A percentile compares a stretch with the other conserved stretches of the same genome.
Conservation (phyloP, 2,329 filamentous ascomycete genomes). For the Fusarium sp. region DNA sequence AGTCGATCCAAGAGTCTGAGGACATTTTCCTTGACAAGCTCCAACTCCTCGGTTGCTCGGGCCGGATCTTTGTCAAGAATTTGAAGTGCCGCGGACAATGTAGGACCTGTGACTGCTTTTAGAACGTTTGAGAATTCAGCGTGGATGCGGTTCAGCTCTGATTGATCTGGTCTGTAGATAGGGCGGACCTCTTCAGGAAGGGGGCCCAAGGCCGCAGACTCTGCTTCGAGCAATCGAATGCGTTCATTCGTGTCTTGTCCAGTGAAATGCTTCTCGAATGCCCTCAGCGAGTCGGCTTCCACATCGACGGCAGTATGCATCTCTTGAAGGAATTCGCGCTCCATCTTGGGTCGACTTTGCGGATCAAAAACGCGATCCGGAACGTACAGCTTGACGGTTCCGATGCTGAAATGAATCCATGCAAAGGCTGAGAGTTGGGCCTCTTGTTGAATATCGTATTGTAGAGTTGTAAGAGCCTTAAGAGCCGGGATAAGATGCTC, state of each 20-base stretch:
- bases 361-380: constrained; percentile 90
- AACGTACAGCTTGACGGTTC: constrained; percentile 81
- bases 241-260: constrained; percentile 75
- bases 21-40: constrained; percentile 66
- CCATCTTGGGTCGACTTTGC: constrained; percentile 70
- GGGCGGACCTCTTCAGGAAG: constrained; percentile 70
- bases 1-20: constrained; percentile 76
- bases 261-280: constrained; percentile 74
- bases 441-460: constrained; percentile 23
- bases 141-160: constrained; percentile 77
- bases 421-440: constrained; percentile 60
- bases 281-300: constrained; percentile 67
- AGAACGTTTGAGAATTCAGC: constrained; percentile 84
- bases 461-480: constrained; percentile 51
- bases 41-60: constrained; percentile 50
- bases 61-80: constrained; percentile 35
- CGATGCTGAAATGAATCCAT: constrained; percentile 80
- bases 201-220: constrained; percentile 71
- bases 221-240: constrained; percentile 67
- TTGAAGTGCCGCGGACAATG: constrained; percentile 50
- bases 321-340: constrained; percentile 66
- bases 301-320: constrained; percentile 63
- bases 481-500: constrained; percentile 58
- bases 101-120: constrained; percentile 65
- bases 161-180: constrained; percentile 76